These are phyloP conservation scores for Strobilomyces dryophilus DNA, from an alignment of 768 basidiomycete species.

Conservation along the genomic window DNA sequence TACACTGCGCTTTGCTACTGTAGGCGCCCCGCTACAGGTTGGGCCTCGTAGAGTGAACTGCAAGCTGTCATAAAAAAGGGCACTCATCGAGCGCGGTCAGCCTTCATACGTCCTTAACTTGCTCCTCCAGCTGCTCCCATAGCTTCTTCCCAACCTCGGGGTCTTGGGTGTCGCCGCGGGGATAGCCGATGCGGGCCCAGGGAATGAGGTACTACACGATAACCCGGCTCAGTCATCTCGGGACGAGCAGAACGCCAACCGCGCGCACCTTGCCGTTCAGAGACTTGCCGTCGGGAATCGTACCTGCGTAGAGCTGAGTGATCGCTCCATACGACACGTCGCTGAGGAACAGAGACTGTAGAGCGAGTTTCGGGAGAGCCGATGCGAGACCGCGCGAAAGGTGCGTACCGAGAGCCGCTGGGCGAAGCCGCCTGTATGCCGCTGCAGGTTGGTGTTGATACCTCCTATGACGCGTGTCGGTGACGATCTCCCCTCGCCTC, in stretches of 20 bases:
- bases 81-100: no score
- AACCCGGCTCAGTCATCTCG: not conserved
- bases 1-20: no score
- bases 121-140: conserved; percentile 47
- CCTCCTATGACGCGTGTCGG: not conserved
- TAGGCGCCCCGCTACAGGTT: no score
- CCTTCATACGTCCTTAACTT: conserved; percentile 29
- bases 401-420: conserved; percentile 9
- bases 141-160: conserved; percentile 32
- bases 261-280: conserved; percentile 45
- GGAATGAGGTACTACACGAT: conserved; percentile 40
- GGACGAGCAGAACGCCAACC: not conserved
- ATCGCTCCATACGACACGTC: conserved; percentile 40
- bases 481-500: no score
- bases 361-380: not conserved
- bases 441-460: conserved; percentile 22
- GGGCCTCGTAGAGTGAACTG: no score
- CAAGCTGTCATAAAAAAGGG: no score
- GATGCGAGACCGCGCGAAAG: not conserved
- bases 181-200: conserved; percentile 39
- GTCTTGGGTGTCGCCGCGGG: conserved; percentile 32
- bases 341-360: conserved; percentile 19
- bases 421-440: conserved; percentile 1
- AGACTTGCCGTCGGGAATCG: conserved; percentile 34
- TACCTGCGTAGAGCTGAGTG: conserved; percentile 50